Conservation (phyloP, 805 yeast genomes). For the Lipomyces chichibuensis region DNA sequence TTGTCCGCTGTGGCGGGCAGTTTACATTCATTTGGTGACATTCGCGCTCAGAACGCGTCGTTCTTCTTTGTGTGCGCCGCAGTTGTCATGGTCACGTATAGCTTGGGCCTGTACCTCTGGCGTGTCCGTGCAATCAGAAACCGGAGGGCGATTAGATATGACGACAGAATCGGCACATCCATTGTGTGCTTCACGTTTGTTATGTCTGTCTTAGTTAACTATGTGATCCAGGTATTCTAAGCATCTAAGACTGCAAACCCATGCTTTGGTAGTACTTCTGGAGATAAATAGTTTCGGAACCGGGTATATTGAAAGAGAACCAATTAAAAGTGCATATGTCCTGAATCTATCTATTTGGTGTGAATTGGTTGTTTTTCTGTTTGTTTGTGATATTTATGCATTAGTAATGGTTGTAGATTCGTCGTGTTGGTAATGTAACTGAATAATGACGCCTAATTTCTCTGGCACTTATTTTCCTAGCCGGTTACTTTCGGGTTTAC, state of each 20-base stretch:
- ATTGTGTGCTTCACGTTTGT: slow-evolving; percentile 76
- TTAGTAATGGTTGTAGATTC: background rate
- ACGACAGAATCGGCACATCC: slow-evolving; percentile 85
- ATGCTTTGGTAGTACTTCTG: background rate
- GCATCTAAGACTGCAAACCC: background rate
- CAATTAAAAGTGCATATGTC: background rate
- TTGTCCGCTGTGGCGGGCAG: slow-evolving; percentile 89
- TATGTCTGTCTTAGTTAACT: slow-evolving; percentile 58
- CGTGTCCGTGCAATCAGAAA: slow-evolving; percentile 81
- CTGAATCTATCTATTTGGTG: background rate
- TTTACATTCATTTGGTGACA: slow-evolving; percentile 79
- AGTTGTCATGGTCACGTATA: slow-evolving; percentile 68
- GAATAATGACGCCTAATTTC: background rate
- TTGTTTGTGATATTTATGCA: background rate
- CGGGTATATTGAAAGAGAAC: too few relatives aligned
- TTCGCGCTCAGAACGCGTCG: slow-evolving; percentile 68
- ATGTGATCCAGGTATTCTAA: slow-evolving; percentile 28
- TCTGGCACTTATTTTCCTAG: background rate
- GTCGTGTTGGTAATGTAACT: background rate
- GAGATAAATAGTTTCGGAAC: background rate
- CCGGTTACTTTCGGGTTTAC: background rate
- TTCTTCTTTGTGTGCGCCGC: slow-evolving; percentile 86
- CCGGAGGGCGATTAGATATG: slow-evolving; percentile 81
- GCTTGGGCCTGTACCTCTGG: slow-evolving; percentile 74
- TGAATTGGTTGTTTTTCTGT: background rate